phyloP scores from a whole-genome alignment of 345 rosid genomes.

The Hirschfeldia incana region DNA sequence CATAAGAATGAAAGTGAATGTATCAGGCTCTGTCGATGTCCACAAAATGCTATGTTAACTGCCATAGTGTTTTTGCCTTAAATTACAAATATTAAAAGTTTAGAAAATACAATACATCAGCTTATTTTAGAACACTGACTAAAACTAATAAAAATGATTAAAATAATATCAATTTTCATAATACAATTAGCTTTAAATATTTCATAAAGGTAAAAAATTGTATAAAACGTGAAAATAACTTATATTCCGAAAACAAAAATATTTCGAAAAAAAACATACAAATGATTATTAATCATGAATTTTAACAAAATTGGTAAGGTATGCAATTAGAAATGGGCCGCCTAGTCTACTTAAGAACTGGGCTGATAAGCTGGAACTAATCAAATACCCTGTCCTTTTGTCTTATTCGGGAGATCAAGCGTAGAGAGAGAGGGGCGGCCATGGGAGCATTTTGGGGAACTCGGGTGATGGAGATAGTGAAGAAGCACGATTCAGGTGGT shows the following conservation, averaged over 20 bases:
- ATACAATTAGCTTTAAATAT: not conserved
- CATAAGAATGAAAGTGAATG: not conserved
- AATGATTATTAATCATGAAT: not conserved
- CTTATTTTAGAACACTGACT: too few relatives aligned
- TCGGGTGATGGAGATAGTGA: conserved; percentile 86
- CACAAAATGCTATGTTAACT: not conserved
- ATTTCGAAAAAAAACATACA: not conserved
- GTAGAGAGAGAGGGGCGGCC: conserved; percentile 28
- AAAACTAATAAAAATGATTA: too few relatives aligned
- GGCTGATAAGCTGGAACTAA: conserved; percentile 43
- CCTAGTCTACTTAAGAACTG: conserved; percentile 1
- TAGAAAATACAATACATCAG: too few relatives aligned
- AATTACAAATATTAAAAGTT: not conserved
- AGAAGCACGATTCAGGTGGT: conserved; percentile 90
- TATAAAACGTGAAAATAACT: too few relatives aligned
- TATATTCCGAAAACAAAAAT: not conserved
- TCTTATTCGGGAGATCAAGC: conserved; percentile 28
- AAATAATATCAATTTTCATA: not conserved
- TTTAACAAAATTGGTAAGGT: not conserved
- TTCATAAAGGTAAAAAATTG: not conserved
- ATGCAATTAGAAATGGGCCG: conserved; percentile 19
- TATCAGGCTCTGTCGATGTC: not conserved
- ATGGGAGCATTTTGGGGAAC: conserved; percentile 81
- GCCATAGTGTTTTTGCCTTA: not conserved
- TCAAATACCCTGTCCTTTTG: conserved; percentile 54